Percentiles rank a stretch among this genome's conserved stretches.
phyloP scores from a whole-genome alignment of 1,284 basidiomycete species.

The Gymnopus androsaceus region DNA sequence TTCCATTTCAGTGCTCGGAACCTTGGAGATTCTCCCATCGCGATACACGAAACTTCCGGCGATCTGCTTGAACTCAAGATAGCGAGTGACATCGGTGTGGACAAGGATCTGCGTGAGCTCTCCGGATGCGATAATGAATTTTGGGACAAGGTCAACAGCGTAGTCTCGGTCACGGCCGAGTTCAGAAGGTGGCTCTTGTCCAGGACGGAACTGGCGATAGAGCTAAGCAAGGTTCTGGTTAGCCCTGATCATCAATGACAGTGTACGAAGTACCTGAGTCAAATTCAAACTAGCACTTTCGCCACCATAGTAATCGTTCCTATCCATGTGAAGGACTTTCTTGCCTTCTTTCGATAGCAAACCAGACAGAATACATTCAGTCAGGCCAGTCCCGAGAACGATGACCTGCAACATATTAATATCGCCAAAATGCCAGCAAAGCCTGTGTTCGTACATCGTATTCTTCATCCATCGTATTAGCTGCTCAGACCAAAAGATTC shows the following conservation, averaged over 20 bases:
- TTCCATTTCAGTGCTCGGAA: conserved; percentile 97
- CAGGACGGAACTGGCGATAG: conserved; percentile 92
- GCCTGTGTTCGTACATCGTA: conserved; percentile 63
- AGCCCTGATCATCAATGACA: conserved; percentile 20
- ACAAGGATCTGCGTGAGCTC: conserved; percentile 98
- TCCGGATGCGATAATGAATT: conserved; percentile 98
- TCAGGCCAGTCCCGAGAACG: conserved; percentile 94
- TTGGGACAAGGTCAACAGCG: conserved; percentile 92
- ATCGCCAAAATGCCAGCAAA: conserved; percentile 15
- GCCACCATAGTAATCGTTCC: conserved; percentile 98
- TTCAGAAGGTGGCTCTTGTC: conserved; percentile 70
- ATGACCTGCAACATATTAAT: conserved; percentile 63
- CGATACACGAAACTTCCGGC: conserved; percentile 98
- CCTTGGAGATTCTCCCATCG: conserved; percentile 96
- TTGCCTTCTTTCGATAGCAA: conserved; percentile 98
- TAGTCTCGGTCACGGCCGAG: conserved; percentile 95
- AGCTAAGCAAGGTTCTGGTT: conserved; percentile 55
- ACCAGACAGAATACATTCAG: conserved; percentile 97
- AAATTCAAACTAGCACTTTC: conserved; percentile 97
- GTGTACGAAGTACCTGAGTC: conserved; percentile 71
- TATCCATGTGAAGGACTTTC: conserved; percentile 99
- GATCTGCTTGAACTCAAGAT: conserved; percentile 99
- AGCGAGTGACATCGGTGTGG: conserved; percentile 98
- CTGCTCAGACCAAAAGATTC: conserved; percentile 18
- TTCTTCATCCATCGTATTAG: conserved; percentile 79